phyloP scores from a whole-genome alignment of 768 basidiomycete species.

The Phylloporus scabripes region DNA sequence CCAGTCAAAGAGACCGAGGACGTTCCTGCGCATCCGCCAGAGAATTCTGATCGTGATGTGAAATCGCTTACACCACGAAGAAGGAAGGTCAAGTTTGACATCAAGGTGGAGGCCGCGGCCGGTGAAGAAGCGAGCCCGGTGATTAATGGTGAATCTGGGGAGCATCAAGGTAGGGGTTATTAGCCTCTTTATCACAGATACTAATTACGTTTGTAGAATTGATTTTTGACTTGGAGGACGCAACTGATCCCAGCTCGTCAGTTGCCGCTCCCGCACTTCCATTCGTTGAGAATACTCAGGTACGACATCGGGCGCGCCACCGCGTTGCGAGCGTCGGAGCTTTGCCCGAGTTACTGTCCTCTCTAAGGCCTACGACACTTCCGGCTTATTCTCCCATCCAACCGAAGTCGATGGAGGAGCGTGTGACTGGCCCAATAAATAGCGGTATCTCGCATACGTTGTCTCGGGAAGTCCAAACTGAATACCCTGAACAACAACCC shows the following conservation, averaged over 20 bases:
- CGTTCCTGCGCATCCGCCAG: slow-evolving; percentile 9
- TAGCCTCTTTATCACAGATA: background rate
- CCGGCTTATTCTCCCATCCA: slow-evolving; percentile 60
- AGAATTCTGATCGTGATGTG: slow-evolving; percentile 19
- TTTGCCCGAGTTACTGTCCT: slow-evolving; percentile 52
- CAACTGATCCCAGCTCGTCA: slow-evolving; percentile 29
- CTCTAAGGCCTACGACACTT: slow-evolving; percentile 63
- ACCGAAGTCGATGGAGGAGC: slow-evolving; percentile 5
- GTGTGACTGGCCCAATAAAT: slow-evolving; percentile 1
- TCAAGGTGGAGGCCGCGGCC: slow-evolving; percentile 51
- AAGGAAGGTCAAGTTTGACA: slow-evolving; percentile 70
- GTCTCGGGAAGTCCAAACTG: slow-evolving; percentile 4
- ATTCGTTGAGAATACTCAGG: slow-evolving; percentile 27
- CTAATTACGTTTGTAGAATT: slow-evolving; percentile 39
- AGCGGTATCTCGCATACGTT: background rate
- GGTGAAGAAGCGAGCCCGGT: slow-evolving; percentile 36
- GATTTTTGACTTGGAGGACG: slow-evolving; percentile 69
- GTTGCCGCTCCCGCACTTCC: slow-evolving; percentile 35
- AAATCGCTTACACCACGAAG: slow-evolving; percentile 37
- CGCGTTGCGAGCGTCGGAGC: slow-evolving; percentile 33
- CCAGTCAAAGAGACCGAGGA: slow-evolving; percentile 10
- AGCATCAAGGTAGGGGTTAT: slow-evolving; percentile 42
- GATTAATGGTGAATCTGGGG: slow-evolving; percentile 29
- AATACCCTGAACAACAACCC: slow-evolving; percentile 23
- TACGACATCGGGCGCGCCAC: slow-evolving; percentile 21